Percentiles rank a stretch among this genome's conserved stretches.
phyloP scores from a whole-genome alignment of 1,284 basidiomycete species.

The Pascua sp. region DNA sequence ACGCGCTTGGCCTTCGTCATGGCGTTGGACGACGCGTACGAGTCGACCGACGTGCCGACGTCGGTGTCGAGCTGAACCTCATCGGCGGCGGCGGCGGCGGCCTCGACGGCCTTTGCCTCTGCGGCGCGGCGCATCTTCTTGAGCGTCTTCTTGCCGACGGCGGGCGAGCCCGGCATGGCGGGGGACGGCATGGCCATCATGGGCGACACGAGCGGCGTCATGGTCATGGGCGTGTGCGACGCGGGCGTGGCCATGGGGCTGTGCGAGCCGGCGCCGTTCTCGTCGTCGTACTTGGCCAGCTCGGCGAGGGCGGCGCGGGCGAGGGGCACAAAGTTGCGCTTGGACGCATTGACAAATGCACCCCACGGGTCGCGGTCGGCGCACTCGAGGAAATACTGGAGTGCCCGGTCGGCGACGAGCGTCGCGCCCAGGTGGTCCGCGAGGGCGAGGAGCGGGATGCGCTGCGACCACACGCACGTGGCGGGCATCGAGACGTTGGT shows the following conservation, averaged over 20 bases:
- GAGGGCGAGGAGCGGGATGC: slow-evolving; percentile 16
- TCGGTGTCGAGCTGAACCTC: not conserved
- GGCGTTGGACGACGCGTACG: no score
- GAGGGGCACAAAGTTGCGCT: slow-evolving; percentile 7
- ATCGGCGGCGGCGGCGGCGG: no score
- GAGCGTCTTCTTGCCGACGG: no score
- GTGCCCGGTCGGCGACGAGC: slow-evolving; percentile 12
- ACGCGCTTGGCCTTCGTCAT: no score
- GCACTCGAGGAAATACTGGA: slow-evolving; percentile 5
- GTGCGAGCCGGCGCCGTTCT: not conserved
- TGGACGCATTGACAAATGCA: slow-evolving; percentile 4
- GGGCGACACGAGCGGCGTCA: not conserved
- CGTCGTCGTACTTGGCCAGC: not conserved
- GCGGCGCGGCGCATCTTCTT: no score
- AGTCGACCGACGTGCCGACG: not conserved
- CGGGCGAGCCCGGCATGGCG: no score
- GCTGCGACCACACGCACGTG: slow-evolving; percentile 8
- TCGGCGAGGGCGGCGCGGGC: slow-evolving; percentile 5
- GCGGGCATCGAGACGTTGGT: slow-evolving; percentile 14
- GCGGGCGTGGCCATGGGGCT: not conserved
- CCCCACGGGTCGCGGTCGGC: slow-evolving; percentile 14
- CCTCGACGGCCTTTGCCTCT: no score
- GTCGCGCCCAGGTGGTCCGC: slow-evolving; percentile 12
- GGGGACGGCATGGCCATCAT: no score
- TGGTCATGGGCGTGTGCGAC: not conserved